Evolutionary conservation across 306 rosid genomes (phyloP).

Genomic region (Trichosanthes truncata): DNA sequence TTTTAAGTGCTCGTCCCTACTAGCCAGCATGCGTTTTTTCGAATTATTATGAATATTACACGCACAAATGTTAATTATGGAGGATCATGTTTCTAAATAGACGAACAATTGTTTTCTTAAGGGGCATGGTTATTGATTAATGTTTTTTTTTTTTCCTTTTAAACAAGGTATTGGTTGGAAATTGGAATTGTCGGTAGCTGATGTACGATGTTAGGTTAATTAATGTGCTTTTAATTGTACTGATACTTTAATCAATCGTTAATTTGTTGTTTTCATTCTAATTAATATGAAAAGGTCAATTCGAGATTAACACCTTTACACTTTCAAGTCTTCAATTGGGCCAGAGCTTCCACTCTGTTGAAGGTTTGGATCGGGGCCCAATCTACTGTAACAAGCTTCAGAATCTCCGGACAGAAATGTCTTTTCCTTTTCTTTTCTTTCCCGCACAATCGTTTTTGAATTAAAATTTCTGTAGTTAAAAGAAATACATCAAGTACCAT

Average conservation of each 20-base stretch:
- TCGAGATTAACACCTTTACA: neutral
- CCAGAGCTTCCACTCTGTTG: neutral
- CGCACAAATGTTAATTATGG: neutral
- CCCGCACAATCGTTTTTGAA: no score
- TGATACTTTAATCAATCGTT: neutral
- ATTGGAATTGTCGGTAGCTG: neutral
- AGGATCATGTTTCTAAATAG: neutral
- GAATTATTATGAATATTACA: slow-evolving; percentile 4
- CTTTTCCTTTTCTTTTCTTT: no score
- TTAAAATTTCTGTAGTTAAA: neutral
- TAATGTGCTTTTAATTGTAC: neutral
- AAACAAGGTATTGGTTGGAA: neutral
- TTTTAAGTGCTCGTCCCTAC: neutral
- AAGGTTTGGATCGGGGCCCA: neutral
- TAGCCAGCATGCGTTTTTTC: neutral
- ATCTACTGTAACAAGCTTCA: neutral
- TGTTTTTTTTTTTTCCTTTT: neutral
- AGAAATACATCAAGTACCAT: neutral
- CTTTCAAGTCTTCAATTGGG: no score
- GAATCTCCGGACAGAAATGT: no score
- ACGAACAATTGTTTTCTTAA: neutral
- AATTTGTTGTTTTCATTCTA: neutral
- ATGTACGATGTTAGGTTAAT: neutral
- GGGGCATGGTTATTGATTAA: neutral
- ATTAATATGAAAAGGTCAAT: neutral